phyloP scores from a whole-genome alignment of 2,329 filamentous ascomycete species.

The Chrysoporthe cubensis region DNA sequence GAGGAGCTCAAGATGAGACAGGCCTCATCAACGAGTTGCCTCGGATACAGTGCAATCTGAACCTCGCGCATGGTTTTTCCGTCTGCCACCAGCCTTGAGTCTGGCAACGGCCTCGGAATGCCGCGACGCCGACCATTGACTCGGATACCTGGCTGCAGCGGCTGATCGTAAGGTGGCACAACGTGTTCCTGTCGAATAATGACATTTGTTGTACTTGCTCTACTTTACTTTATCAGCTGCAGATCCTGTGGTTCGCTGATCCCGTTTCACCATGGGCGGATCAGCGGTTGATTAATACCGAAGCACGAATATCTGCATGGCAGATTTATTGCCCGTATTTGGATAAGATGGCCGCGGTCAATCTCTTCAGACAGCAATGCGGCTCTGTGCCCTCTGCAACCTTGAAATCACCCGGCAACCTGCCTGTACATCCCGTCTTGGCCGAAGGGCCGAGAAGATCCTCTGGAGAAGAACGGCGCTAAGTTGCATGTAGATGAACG shows the following conservation, averaged over 20 bases:
- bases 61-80: background rate
- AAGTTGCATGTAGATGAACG: background rate
- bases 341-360: conserved; percentile 10
- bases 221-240: conserved; percentile 16
- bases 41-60: conserved; percentile 9
- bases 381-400: background rate
- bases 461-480: background rate
- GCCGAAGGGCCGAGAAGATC: background rate
- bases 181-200: background rate
- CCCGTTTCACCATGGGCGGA: conserved; percentile 29
- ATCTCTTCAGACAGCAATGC: background rate
- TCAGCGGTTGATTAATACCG: conserved; percentile 26
- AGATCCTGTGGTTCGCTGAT: conserved; percentile 28
- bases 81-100: background rate
- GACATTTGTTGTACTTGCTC: conserved; percentile 5
- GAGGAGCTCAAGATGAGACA: background rate
- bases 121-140: background rate
- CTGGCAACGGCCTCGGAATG: background rate
- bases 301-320: background rate
- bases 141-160: background rate
- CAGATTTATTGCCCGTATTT: conserved; percentile 10
- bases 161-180: background rate
- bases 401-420: background rate
- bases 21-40: background rate
- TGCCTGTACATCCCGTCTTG: background rate